Percentiles rank a stretch among this genome's conserved stretches.
phyloP scores from a whole-genome alignment of 2,329 filamentous ascomycete genomes.

The Aciculosporium take region DNA sequence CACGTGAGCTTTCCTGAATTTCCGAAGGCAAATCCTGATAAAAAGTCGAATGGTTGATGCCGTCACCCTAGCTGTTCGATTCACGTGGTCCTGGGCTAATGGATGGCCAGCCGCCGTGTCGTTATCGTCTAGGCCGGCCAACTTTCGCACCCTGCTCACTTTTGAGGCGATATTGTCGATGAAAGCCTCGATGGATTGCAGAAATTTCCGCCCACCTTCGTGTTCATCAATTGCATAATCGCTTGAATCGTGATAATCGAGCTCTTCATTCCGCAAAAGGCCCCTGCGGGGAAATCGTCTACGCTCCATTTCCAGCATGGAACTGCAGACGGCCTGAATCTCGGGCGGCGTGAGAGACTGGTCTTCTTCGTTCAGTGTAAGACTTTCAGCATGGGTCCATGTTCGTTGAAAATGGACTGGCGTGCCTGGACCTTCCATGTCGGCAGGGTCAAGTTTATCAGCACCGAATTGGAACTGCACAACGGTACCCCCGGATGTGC shows the following conservation, averaged over 20 bases:
- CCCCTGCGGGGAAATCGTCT: constrained; percentile 46
- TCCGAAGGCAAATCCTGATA: constrained; percentile 67
- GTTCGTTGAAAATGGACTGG: constrained; percentile 88
- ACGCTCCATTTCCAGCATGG: constrained; percentile 54
- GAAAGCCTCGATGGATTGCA: constrained; percentile 63
- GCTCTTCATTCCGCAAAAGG: constrained; percentile 39
- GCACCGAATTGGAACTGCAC: constrained; percentile 97
- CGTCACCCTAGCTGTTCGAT: constrained; percentile 76
- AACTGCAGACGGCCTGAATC: constrained; percentile 53
- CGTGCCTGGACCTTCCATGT: constrained; percentile 90
- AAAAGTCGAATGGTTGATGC: constrained; percentile 59
- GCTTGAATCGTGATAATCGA: constrained; percentile 56
- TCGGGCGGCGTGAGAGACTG: constrained; percentile 58
- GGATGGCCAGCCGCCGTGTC: constrained; percentile 7
- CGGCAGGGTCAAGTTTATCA: constrained; percentile 86
- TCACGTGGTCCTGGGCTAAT: constrained; percentile 29
- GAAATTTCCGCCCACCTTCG: constrained; percentile 71
- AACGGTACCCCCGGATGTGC: constrained; percentile 75
- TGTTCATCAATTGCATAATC: constrained; percentile 60
- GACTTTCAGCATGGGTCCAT: constrained; percentile 63
- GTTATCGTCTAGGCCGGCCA: constrained; percentile 33
- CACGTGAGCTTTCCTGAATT: constrained; percentile 81
- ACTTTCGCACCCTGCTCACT: constrained; percentile 38
- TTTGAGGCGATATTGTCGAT: constrained; percentile 48
- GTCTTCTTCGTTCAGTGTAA: constrained; percentile 70